Conservation (phyloP, 441 rosid species). For the Isatis lusitanica region DNA sequence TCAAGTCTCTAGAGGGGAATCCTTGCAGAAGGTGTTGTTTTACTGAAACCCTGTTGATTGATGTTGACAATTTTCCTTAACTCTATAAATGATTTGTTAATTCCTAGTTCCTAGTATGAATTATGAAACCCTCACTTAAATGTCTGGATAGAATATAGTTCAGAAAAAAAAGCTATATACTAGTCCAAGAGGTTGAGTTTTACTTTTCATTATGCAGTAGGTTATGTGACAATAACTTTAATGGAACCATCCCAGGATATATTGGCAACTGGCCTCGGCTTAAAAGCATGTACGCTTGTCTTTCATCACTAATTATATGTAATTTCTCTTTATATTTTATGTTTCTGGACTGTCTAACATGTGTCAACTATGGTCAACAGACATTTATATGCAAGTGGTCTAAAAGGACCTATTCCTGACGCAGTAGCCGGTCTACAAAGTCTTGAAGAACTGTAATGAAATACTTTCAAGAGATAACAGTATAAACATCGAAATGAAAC, state of each 20-base stretch:
- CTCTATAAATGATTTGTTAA: too few species aligned
- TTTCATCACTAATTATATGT: not conserved
- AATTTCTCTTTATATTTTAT: too few species aligned
- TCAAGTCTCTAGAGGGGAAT: too few species aligned
- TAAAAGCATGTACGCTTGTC: not conserved
- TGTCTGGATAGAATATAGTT: too few species aligned
- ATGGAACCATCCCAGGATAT: constrained; percentile 21
- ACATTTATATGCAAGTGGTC: constrained; percentile 19
- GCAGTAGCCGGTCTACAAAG: not conserved
- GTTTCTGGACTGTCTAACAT: not conserved
- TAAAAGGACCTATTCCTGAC: constrained; percentile 32
- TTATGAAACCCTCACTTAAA: too few species aligned
- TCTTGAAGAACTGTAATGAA: not conserved
- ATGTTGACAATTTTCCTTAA: too few species aligned
- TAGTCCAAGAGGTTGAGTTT: not conserved
- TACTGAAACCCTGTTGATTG: too few species aligned
- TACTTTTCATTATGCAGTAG: constrained; percentile 1
- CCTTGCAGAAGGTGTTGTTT: too few species aligned
- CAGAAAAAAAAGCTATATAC: not conserved
- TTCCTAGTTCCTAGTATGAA: too few species aligned
- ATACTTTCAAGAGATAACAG: not conserved
- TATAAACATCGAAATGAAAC: not conserved
- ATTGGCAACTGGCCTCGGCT: constrained; percentile 29
- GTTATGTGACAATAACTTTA: constrained; percentile 28
- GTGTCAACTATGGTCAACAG: not conserved